Evolutionary conservation across 2,329 filamentous ascomycete genomes (phyloP).

Genomic region (Endocalyx cinctus): DNA sequence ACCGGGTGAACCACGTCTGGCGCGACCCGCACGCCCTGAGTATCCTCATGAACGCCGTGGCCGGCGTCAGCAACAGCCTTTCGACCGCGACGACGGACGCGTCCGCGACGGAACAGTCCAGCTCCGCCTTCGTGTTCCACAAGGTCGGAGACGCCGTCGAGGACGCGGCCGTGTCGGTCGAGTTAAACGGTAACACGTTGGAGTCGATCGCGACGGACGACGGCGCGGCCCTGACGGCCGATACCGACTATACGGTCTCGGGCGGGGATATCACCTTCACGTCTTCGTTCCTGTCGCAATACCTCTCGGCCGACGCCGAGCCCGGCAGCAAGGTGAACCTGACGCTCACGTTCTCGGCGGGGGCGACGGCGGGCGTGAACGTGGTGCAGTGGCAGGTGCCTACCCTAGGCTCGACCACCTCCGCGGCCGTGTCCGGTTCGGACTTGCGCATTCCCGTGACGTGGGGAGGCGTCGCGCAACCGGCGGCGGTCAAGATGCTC

Average conservation of each 20-base stretch:
- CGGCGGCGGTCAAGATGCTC: constrained; percentile 48
- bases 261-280: constrained; percentile 42
- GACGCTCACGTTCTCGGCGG: constrained; percentile 48
- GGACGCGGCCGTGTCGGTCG: constrained; percentile 41
- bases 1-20: constrained; percentile 45
- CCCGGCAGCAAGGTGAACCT: constrained; percentile 46
- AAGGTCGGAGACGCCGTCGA: constrained; percentile 38
- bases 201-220: constrained; percentile 32
- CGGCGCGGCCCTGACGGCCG: constrained; percentile 27
- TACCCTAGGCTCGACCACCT: constrained; percentile 21
- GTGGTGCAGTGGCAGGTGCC: constrained; percentile 51
- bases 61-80: constrained; percentile 42
- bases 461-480: constrained; percentile 45
- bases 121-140: constrained; percentile 53
- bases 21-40: constrained; percentile 43
- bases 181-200: constrained; percentile 51
- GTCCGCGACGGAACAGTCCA: constrained; percentile 38
- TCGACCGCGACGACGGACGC: constrained; percentile 48
- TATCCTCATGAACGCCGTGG: constrained; percentile 41
- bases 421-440: constrained; percentile 20
- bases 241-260: constrained; percentile 43
- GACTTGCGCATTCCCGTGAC: constrained; percentile 46
- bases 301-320: constrained; percentile 35
- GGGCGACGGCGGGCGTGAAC: constrained; percentile 41
- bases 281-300: constrained; percentile 38